Conservation (phyloP, 2,329 filamentous ascomycete genomes). For the Magnaporthales sp. region DNA sequence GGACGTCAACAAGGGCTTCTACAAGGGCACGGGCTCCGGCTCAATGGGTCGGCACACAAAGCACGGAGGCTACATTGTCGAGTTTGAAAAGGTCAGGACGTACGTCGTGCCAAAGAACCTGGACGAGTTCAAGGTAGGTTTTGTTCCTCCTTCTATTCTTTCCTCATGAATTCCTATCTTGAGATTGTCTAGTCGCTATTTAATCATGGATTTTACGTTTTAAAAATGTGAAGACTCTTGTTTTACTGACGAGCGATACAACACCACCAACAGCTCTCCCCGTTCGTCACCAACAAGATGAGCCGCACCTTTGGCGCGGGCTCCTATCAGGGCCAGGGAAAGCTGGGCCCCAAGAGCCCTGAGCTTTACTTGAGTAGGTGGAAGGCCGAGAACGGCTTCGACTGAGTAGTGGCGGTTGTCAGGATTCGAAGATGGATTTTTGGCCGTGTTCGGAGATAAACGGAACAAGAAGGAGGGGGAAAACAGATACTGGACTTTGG, state of each 20-base stretch:
- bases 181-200: not conserved
- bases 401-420: constrained; percentile 25
- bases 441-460: not conserved
- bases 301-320: constrained; percentile 34
- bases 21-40: constrained; percentile 90
- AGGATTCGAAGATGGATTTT: not conserved
- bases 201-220: not conserved
- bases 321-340: constrained; percentile 38
- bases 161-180: not conserved
- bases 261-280: constrained; percentile 55
- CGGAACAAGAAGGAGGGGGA: not conserved
- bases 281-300: constrained; percentile 62
- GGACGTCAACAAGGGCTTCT: constrained; percentile 86
- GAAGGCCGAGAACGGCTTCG: constrained; percentile 59
- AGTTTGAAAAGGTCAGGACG: constrained; percentile 82
- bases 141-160: not conserved
- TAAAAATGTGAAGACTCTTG: not conserved
- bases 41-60: constrained; percentile 80
- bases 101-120: constrained; percentile 71
- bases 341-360: constrained; percentile 50
- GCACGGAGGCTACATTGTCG: constrained; percentile 74
- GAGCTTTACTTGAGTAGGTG: constrained; percentile 54
- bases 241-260: not conserved
- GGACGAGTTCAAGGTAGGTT: constrained; percentile 58
- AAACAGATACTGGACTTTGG: not conserved